These are phyloP conservation scores for Salix udensis DNA, from an alignment of 345 rosid genomes.

Conservation along the genomic window DNA sequence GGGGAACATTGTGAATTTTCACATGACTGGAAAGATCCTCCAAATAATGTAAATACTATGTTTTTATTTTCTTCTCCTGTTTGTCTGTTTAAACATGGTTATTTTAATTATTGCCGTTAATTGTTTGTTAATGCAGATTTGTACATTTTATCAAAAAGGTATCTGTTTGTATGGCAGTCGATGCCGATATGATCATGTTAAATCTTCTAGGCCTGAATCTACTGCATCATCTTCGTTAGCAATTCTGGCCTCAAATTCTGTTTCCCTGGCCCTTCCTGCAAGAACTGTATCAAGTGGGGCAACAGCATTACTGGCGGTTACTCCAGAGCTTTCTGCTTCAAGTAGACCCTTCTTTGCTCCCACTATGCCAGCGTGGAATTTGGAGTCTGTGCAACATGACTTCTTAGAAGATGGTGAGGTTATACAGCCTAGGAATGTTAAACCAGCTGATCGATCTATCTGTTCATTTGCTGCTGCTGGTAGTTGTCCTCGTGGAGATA, in stretches of 20 bases:
- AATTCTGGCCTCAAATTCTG: slow-evolving; percentile 24
- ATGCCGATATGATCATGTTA: slow-evolving; percentile 81
- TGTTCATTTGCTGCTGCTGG: slow-evolving; percentile 92
- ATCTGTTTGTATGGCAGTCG: slow-evolving; percentile 72
- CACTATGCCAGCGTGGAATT: slow-evolving; percentile 38
- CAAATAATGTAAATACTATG: slow-evolving; percentile 51
- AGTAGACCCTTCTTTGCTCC: slow-evolving; percentile 32
- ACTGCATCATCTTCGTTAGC: slow-evolving; percentile 55
- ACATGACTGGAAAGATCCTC: slow-evolving; percentile 67
- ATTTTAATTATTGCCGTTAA: background rate
- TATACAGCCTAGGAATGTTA: slow-evolving; percentile 36
- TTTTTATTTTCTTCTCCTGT: background rate
- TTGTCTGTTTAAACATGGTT: background rate
- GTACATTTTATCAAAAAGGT: slow-evolving; percentile 92
- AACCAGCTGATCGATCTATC: slow-evolving; percentile 57
- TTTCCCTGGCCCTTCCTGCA: slow-evolving; percentile 21
- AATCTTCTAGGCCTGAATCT: slow-evolving; percentile 39
- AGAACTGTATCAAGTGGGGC: slow-evolving; percentile 25
- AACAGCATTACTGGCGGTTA: slow-evolving; percentile 17
- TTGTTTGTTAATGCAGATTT: slow-evolving; percentile 47
- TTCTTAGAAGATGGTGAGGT: slow-evolving; percentile 27
- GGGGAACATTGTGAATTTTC: slow-evolving; percentile 92
- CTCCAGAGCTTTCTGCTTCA: slow-evolving; percentile 39
- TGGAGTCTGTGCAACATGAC: slow-evolving; percentile 31
- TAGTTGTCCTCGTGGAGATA: slow-evolving; percentile 68